Base-by-base conservation (phyloP, 1,284 basidiomycete species). In the Ustilago loliicola region DNA sequence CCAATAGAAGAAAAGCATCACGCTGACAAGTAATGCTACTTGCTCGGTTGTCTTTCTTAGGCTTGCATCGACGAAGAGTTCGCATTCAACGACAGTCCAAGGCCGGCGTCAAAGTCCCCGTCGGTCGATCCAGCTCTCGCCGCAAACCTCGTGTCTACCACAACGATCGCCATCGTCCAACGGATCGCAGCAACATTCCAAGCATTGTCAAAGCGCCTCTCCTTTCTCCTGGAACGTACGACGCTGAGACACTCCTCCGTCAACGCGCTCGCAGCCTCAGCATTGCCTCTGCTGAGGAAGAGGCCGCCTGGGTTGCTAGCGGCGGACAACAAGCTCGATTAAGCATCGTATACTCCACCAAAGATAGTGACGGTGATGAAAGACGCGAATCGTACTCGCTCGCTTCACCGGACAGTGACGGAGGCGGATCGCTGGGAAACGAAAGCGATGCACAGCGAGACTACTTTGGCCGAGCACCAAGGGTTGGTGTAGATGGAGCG, bases 191-290 rank as follows among this genome's bases (percentile, higher is more conserved):
- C 55, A 73, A 72, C 47, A 62, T 64, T 9, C 76, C 76, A 7
- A 64, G 61, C 55, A 73, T 78, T 30, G 76, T 74, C 42, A 73
- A 72, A 36, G 82, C 77, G 7, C 79, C 71, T 6, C 66, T 77
- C 4, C 74, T 83, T 7, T 61, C 77, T 3, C 80, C 81, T 0
- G 82, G 82, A 15, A 76, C 82, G 5, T 83, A 83, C 52, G 82
- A 83, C 40, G 82, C 81, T 38, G 81, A 82, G 51, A 75, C 72
- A 53, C 69, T 83, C 30, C 72, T 83, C 15, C 66, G 80, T 2
- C 82, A 83, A 40, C 72, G 82, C 4, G 81, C 80, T 19, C 59
- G 82, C 9, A 78, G 71, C 23, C 57, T 75, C 15, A 75, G 74
- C 34, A 61, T 59, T 9, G 82, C 71, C 1, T 74, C 69, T 2